These are phyloP conservation scores for Candida orba DNA, from an alignment of 805 yeast species.

Conservation along the genomic window DNA sequence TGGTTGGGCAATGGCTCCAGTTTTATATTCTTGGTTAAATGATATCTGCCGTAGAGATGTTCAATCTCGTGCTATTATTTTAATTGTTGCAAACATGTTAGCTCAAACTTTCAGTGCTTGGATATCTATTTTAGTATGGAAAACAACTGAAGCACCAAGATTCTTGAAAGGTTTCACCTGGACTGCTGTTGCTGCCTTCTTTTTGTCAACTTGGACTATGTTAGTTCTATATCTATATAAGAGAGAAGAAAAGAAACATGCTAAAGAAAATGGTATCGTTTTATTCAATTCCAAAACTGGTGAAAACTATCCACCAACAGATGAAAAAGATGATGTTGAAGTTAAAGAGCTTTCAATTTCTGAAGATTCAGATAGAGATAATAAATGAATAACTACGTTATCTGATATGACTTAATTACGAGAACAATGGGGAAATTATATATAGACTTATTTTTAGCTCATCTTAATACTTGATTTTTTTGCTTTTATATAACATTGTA, in stretches of 20 bases:
- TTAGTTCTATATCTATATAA: constrained; percentile 22
- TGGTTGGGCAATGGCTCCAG: constrained; percentile 1
- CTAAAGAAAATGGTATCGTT: constrained; percentile 32
- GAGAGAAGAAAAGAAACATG: constrained; percentile 31
- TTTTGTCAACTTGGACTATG: constrained; percentile 21
- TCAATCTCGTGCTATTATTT: constrained; percentile 41
- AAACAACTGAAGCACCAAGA: constrained; percentile 48
- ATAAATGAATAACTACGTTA: too few relatives aligned
- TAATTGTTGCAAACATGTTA: constrained; percentile 37
- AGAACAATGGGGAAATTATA: too few relatives aligned
- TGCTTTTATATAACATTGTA: too few relatives aligned
- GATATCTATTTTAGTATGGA: constrained; percentile 26
- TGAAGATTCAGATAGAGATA: too few relatives aligned
- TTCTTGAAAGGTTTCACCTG: constrained; percentile 44
- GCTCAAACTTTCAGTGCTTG: constrained; percentile 47
- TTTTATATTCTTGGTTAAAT: constrained; percentile 45
- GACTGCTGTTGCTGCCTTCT: constrained; percentile 18
- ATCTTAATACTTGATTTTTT: too few relatives aligned
- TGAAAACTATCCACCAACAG: constrained; percentile 20
- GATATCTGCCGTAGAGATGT: constrained; percentile 51
- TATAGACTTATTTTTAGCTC: too few relatives aligned
- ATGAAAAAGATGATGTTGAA: constrained; percentile 13
- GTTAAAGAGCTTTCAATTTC: constrained; percentile 19
- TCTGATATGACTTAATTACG: too few relatives aligned
- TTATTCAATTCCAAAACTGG: constrained; percentile 22